Evolutionary conservation across 345 rosid genomes (phyloP), one percentile per base, ranked within the genome.

Genomic region (Brassica carinata): DNA sequence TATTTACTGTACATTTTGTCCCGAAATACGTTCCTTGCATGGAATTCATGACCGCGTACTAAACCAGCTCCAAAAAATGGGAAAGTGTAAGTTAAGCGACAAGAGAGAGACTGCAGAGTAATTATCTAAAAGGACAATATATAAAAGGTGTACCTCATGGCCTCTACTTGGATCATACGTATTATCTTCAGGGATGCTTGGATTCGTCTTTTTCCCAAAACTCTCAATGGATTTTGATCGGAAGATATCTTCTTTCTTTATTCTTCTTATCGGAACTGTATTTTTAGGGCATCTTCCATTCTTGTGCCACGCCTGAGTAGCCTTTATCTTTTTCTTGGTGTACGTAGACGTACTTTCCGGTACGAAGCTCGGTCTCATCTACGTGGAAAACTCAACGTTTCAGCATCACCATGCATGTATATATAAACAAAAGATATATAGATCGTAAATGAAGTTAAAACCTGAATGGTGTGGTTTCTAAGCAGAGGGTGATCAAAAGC

Each of bases 201-300:
- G 48, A 40, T 36, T 81, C 69, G 4, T 55, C 61, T 55, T 55
- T 2, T 17, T 88, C 5, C 23, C 26, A 17, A 55, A 55, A 55
- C 3, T 17, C 61, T 55, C 61, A 17, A 83, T 59, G 2, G 88
- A 85, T 73, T 86, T 78, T 5, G 85, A 80, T 78, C 92, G 83
- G 36, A 90, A 66, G 40, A 90, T 69, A 77, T 86, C 90, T 38
- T 86, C 89, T 68, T 68, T 30, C 80, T 64, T 87, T 29, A 85
- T 85, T 82, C 94, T 87, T 82, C 90, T 88, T 1, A 90, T 75
- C 8, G 94, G 86, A 57, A 88, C 67, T 0, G 92, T 88, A 26
- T 85, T 87, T 53, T 84, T 31, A 0, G 92, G 88, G 72, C 94
- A 79, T 45, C 71, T 69, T 40, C 88, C 92, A 15, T 75, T 85